Evolutionary conservation across 2,329 filamentous ascomycete genomes (phyloP), one percentile per base, ranked within the genome.

Genomic region (Tolypocladium endophyticum): DNA sequence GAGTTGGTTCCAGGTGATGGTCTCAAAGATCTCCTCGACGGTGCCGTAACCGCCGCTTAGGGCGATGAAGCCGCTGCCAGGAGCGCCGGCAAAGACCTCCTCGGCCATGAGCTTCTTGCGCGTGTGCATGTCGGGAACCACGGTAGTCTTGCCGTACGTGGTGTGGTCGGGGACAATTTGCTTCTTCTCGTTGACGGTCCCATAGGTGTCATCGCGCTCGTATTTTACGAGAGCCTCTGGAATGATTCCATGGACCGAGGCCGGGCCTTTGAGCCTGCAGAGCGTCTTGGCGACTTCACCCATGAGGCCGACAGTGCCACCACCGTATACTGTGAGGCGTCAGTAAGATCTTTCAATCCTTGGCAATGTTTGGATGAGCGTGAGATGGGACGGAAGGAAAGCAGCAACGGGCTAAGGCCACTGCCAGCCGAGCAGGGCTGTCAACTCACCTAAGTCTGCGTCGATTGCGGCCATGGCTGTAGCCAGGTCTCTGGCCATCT

Each of bases 81-180:
- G 85, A 0, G 89, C 92, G 33, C 91, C 91, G 25, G 84, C 82
- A 30, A 95, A 82, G 20, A 97, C 92, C 72, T 93, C 89, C 67
- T 86, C 80, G 8, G 92, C 93, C 94, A 99, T 97, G 77, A 94
- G 81, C 66, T 89, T 85, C 79, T 99, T 99, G 64, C 94, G 86
- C 50, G 90, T 92, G 76, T 99, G 94, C 94, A 99, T 99, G 72
- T 97, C 92, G 66, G 86, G 82, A 35, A 97, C 94, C 11, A 97
- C 85, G 0, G 92, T 97, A 16, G 92, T 97, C 52, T 81, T 79
- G 12, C 94, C 94, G 71, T 90, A 99, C 5, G 85, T 73, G 5
- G 75, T 68, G 70, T 86, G 81, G 61, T 87, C 84, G 56, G 88
- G 85, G 11, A 88, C 76, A 14, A 81, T 76, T 58, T 86, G 80